phyloP scores from a whole-genome alignment of 306 rosid species.

The Cucumis cinereus region DNA sequence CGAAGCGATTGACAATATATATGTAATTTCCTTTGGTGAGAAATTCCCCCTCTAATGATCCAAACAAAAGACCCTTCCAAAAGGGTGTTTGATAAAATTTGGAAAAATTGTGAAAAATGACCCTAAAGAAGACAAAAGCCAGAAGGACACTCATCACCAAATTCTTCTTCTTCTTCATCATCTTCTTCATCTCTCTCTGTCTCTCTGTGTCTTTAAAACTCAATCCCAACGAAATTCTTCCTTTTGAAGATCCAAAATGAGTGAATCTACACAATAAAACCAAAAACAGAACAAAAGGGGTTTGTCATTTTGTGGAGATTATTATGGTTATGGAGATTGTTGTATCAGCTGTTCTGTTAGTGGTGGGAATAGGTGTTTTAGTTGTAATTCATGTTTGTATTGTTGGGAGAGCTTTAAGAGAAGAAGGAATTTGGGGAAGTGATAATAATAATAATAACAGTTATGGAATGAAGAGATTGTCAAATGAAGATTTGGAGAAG shows the following conservation, averaged over 20 bases:
- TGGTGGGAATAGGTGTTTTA: conserved; percentile 50
- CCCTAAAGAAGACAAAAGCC: neutral
- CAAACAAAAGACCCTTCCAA: neutral
- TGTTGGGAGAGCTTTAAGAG: conserved; percentile 17
- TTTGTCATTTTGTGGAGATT: neutral
- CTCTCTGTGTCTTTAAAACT: neutral
- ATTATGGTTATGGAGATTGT: conserved; percentile 35
- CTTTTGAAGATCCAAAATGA: neutral
- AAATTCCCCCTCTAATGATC: neutral
- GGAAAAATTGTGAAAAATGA: neutral
- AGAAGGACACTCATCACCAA: neutral
- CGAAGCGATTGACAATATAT: no score
- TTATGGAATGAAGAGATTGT: conserved; percentile 11
- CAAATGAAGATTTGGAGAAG: conserved; percentile 27
- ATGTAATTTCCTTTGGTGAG: neutral
- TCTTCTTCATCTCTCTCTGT: neutral
- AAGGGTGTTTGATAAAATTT: neutral
- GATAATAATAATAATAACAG: neutral
- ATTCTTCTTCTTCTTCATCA: no score
- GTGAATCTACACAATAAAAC: neutral
- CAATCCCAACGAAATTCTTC: no score
- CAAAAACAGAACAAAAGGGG: neutral
- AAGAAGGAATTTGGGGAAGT: conserved; percentile 16
- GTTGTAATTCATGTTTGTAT: conserved; percentile 39
- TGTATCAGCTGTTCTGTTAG: conserved; percentile 31